These are phyloP conservation scores for Arxiozyma slooffiae DNA, from an alignment of 1,139 yeast genomes.

Conservation along the genomic window DNA sequence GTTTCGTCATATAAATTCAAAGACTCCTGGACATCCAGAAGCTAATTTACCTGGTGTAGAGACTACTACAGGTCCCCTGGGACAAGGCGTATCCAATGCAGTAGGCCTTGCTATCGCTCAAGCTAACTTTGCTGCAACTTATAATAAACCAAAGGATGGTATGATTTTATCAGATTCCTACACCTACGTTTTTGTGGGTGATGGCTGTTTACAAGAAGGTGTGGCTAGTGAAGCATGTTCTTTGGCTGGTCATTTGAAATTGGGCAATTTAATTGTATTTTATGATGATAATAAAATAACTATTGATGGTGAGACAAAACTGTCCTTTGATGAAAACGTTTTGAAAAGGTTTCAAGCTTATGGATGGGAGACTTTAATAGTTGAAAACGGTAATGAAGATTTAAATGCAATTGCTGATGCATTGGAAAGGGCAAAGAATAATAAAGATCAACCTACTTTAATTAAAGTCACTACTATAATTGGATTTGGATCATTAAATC, in stretches of 20 bases:
- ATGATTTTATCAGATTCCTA: slow-evolving; percentile 60
- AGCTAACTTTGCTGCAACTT: slow-evolving; percentile 83
- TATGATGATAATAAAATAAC: slow-evolving; percentile 98
- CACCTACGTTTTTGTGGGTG: slow-evolving; percentile 83
- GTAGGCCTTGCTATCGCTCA: slow-evolving; percentile 97
- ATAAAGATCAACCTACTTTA: slow-evolving; percentile 74
- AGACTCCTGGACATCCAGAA: slow-evolving; percentile 98
- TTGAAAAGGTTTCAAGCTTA: slow-evolving; percentile 76
- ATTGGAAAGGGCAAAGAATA: slow-evolving; percentile 57
- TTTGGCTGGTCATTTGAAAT: slow-evolving; percentile 91
- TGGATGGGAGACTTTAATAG: slow-evolving; percentile 85
- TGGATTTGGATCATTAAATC: slow-evolving; percentile 82
- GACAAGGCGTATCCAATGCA: slow-evolving; percentile 96
- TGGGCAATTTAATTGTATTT: slow-evolving; percentile 88
- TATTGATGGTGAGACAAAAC: slow-evolving; percentile 86
- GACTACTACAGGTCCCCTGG: slow-evolving; percentile 98
- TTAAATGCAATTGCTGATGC: slow-evolving; percentile 64
- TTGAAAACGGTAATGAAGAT: slow-evolving; percentile 76
- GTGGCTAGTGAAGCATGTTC: slow-evolving; percentile 91
- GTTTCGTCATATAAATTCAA: slow-evolving; percentile 85
- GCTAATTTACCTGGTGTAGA: slow-evolving; percentile 76
- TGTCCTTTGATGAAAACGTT: slow-evolving; percentile 94
- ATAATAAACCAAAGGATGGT: slow-evolving; percentile 66
- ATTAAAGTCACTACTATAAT: slow-evolving; percentile 85
- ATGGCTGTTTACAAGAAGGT: slow-evolving; percentile 99